Conservation (phyloP, 805 yeast genomes). For the Kodamaea neixiangensis region DNA sequence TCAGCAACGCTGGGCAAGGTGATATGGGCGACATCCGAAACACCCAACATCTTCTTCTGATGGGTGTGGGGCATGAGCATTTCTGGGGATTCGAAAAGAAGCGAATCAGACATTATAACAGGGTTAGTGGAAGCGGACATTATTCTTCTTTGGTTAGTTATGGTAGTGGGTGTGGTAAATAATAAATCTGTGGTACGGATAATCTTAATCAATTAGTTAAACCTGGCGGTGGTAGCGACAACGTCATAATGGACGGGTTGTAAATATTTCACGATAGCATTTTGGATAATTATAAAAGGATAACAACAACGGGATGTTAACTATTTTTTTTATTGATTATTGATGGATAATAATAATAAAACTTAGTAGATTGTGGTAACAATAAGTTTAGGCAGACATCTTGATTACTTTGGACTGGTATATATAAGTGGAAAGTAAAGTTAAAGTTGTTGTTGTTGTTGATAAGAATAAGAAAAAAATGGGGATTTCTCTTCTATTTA, state of each 20-base stretch:
- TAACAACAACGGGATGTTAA: constrained; percentile 9
- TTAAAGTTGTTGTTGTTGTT: constrained; percentile 12
- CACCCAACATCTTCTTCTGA: constrained; percentile 4
- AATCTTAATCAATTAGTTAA: constrained; percentile 3
- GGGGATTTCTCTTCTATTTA: constrained; percentile 13
- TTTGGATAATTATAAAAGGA: constrained; percentile 5
- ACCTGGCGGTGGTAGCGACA: constrained; percentile 4
- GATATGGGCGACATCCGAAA: neutral
- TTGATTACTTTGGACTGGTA: constrained; percentile 8
- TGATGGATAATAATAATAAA: constrained; percentile 7
- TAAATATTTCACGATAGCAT: constrained; percentile 10
- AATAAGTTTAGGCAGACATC: constrained; percentile 13
- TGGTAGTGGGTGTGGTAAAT: constrained; percentile 5
- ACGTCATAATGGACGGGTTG: constrained; percentile 13
- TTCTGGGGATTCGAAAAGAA: constrained; percentile 26
- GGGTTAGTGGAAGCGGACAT: constrained; percentile 26
- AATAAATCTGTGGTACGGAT: neutral
- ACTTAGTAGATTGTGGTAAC: constrained; percentile 2
- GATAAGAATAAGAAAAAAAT: constrained; percentile 9
- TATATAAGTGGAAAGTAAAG: neutral
- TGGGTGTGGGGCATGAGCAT: constrained; percentile 16
- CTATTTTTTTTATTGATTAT: constrained; percentile 1
- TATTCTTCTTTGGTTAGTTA: constrained; percentile 16
- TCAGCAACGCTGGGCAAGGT: constrained; percentile 9
- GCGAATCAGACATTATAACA: constrained; percentile 19